Evolutionary conservation across 2,329 filamentous ascomycete species (phyloP).

Genomic region (Botrytis sinoallii): DNA sequence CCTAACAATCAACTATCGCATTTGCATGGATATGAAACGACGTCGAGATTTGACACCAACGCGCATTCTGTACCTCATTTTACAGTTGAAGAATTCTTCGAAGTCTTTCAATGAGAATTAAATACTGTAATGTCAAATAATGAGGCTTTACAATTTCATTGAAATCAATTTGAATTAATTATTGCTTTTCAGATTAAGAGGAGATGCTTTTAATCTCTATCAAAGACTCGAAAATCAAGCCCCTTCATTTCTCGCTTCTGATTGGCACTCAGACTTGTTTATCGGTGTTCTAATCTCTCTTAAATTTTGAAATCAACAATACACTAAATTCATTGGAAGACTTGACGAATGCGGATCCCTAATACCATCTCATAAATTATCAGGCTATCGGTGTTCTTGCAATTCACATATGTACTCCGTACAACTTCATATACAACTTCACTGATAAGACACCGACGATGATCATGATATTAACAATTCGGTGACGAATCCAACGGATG

Average conservation of each 20-base stretch:
- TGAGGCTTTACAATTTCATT: background rate
- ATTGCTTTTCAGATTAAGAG: background rate
- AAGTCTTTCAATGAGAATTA: background rate
- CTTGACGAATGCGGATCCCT: background rate
- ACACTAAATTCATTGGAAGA: background rate
- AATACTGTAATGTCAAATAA: background rate
- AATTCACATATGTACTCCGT: background rate
- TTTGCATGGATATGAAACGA: background rate
- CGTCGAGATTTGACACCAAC: background rate
- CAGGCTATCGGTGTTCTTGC: background rate
- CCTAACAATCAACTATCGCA: background rate
- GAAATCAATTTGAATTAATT: background rate
- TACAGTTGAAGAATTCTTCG: background rate
- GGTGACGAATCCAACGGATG: background rate
- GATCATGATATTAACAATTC: background rate
- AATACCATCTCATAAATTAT: background rate
- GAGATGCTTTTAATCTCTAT: background rate
- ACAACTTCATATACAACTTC: background rate
- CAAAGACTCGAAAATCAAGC: background rate
- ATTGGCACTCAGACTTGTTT: background rate
- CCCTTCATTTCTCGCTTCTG: slow-evolving; percentile 11
- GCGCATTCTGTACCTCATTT: background rate
- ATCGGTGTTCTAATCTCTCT: background rate
- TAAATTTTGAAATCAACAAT: background rate
- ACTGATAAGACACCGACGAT: background rate